Percentiles rank a stretch among this genome's conserved stretches.
Evolutionary conservation across 306 rosid genomes (phyloP).

Genomic region (Cucurbita moschata): DNA sequence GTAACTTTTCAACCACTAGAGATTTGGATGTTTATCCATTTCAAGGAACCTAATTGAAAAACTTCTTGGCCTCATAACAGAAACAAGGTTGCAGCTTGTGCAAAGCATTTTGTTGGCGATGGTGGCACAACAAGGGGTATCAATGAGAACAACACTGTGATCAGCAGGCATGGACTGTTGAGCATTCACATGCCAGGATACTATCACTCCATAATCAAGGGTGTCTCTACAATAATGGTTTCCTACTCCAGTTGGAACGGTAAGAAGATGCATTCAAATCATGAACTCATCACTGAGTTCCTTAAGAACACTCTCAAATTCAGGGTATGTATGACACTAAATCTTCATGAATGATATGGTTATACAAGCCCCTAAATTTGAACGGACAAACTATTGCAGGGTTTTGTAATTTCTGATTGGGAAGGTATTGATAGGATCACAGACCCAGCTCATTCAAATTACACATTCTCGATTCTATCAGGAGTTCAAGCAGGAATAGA

Average conservation of each 20-base stretch:
- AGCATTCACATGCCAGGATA: conserved; percentile 9
- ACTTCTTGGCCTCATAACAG: background rate
- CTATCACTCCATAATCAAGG: conserved; percentile 1
- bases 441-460: conserved; percentile 5
- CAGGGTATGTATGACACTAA: background rate
- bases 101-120: conserved; percentile 1
- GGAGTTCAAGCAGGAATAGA: conserved; percentile 6
- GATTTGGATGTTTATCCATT: background rate
- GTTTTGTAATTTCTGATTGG: conserved; percentile 11
- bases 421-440: conserved; percentile 2
- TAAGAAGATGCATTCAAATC: conserved; percentile 3
- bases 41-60: background rate
- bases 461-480: background rate
- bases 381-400: background rate
- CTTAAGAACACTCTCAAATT: conserved; percentile 11
- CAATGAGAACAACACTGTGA: conserved; percentile 3
- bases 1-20: background rate
- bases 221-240: conserved; percentile 8
- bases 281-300: background rate
- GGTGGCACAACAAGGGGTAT: background rate
- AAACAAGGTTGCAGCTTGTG: conserved; percentile 10
- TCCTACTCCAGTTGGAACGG: conserved; percentile 9
- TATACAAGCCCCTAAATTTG: background rate
- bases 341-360: background rate
- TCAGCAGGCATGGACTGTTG: background rate